Base-by-base conservation (phyloP, 139 green algal genomes). In the Coccomyxa sp. region DNA sequence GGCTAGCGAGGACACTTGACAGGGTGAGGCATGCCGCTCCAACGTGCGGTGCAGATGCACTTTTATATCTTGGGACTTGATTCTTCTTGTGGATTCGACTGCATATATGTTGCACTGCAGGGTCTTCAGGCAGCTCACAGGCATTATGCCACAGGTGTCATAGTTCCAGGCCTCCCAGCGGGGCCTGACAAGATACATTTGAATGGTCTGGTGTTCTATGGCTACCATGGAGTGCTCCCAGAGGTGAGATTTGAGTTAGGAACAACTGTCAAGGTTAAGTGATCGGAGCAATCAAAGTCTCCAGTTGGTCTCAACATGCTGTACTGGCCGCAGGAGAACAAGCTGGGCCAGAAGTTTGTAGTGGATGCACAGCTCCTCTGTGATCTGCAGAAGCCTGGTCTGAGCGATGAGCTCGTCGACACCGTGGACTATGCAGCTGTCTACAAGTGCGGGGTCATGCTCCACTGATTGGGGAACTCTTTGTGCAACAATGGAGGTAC, bases 271-370 rank as follows among this genome's bases (percentile, higher is more conserved):
- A 3, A 58, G 27, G 57, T 71, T 9, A 21, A 28, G 9, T 71
- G 18, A 71, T 71, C 38, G 38, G 7, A 11, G 38, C 38, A 51
- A 51, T n/a, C 38, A 7, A 51, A 51, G 7, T 51, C 3, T 51
- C 38, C 38, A 51, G 38, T 51, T 51, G 38, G 38, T 51, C 38
- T 51, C 38, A 51, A 51, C 38, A 7, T 51, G 38, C 38, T 51
- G 38, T 51, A 51, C 38, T 51, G 38, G 38, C 18, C 45, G 74
- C 84, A 94, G 91, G 91, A 94, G 82, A 91, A 84, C 59, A 82
- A 60, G 14, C 81, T 94, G 51, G 91, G 91, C 0, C 91, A 94
- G 67, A 94, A 94, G 77, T 94, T 94, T 75, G 67, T 90, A 31
- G 87, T 94, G 27, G 82, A 94, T 81, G 90, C 87, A 13, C 88